Conservation (phyloP, 768 basidiomycete genomes). For the Erythrobasidium yunnanense region DNA sequence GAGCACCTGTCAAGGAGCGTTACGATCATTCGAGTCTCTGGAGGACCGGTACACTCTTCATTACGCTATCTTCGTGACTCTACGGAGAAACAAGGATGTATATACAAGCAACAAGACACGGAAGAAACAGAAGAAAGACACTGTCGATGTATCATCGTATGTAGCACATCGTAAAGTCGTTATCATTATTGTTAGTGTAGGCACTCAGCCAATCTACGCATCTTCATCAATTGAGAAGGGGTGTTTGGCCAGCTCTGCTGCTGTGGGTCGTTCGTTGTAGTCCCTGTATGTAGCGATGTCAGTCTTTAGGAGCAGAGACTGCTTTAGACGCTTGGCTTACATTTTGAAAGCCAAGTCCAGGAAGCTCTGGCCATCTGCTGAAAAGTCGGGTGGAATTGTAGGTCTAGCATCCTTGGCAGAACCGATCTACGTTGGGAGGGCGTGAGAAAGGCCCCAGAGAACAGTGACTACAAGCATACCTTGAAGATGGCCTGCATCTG, state of each 20-base stretch:
- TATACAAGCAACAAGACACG: too few species aligned
- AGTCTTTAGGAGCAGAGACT: not conserved
- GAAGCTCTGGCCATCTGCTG: constrained; percentile 75
- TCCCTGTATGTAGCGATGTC: constrained; percentile 35
- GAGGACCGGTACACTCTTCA: too few species aligned
- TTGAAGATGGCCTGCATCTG: constrained; percentile 99
- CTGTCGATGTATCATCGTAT: too few species aligned
- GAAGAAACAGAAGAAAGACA: too few species aligned
- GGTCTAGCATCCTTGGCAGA: constrained; percentile 63
- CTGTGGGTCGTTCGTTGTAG: constrained; percentile 42
- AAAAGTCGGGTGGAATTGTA: constrained; percentile 79
- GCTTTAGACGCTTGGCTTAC: not conserved
- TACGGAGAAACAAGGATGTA: too few species aligned
- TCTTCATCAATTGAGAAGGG: constrained; percentile 40
- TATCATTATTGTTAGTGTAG: too few species aligned
- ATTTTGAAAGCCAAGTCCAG: constrained; percentile 58
- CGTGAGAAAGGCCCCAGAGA: not conserved
- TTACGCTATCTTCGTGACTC: too few species aligned
- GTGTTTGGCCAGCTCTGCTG: constrained; percentile 41
- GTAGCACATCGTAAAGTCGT: too few species aligned
- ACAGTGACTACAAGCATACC: constrained; percentile 45
- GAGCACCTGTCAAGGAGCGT: too few species aligned
- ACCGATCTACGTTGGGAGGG: constrained; percentile 66
- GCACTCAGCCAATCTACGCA: too few species aligned
- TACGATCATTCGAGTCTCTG: too few species aligned